A percentile compares a stretch with the other conserved stretches of the same genome.
Conservation (phyloP, 495 filamentous ascomycete species). For the Neurospora sublineolata region DNA sequence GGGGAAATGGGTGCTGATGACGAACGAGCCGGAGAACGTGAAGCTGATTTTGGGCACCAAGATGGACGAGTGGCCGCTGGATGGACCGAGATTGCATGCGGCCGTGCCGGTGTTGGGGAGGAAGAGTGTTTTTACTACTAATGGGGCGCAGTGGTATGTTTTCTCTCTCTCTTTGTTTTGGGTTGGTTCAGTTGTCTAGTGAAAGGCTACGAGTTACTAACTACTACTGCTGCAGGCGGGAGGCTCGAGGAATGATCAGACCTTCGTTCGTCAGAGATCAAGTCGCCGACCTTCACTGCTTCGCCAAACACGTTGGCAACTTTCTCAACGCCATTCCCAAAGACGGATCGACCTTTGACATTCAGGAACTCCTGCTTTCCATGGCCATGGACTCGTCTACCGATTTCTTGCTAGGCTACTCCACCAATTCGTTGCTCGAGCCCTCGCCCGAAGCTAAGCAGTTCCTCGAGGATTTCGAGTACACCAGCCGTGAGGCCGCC, state of each 20-base stretch:
- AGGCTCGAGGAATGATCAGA: constrained; percentile 32
- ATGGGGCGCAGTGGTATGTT: constrained; percentile 47
- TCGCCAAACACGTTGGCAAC: constrained; percentile 46
- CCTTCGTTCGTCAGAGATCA: constrained; percentile 40
- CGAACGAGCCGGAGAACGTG: constrained; percentile 63
- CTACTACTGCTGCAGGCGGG: constrained; percentile 20
- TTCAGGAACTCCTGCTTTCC: constrained; percentile 47
- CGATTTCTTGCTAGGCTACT: constrained; percentile 43
- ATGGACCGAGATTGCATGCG: constrained; percentile 17
- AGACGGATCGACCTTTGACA: constrained; percentile 40
- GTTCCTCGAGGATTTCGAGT: constrained; percentile 32
- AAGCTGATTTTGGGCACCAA: constrained; percentile 56
- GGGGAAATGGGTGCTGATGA: constrained; percentile 30
- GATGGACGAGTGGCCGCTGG: constrained; percentile 48
- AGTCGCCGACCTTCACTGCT: constrained; percentile 39
- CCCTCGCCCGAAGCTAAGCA: constrained; percentile 21
- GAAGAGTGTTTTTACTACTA: constrained; percentile 54
- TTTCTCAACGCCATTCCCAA: constrained; percentile 35
- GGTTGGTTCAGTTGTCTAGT: background rate
- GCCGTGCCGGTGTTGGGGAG: constrained; percentile 25
- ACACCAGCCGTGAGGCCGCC: constrained; percentile 24
- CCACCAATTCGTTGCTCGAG: constrained; percentile 22
- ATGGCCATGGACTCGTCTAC: constrained; percentile 58
- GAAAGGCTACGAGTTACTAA: background rate
- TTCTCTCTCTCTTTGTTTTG: background rate